A percentile compares a stretch with the other conserved stretches of the same genome.
phyloP scores from a whole-genome alignment of 2,329 filamentous ascomycete species.

The Venturia nashicola region DNA sequence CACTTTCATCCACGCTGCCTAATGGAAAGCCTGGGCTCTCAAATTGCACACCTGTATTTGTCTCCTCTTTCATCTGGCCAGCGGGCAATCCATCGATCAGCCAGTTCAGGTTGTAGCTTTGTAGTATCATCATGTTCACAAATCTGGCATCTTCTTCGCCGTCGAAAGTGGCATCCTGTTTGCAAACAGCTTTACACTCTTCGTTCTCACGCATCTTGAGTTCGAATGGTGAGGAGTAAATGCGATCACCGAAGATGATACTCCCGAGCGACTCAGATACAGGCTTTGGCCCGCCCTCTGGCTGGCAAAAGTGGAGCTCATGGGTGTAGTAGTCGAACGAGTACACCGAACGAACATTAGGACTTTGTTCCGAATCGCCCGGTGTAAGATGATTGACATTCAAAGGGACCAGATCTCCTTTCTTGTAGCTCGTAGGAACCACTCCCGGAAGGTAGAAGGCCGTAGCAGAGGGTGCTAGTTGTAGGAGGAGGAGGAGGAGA shows the following conservation, averaged over 20 bases:
- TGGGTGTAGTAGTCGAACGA: conserved; percentile 94
- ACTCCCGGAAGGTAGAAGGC: conserved; percentile 96
- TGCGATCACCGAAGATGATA: conserved; percentile 93
- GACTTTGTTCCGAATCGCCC: conserved; percentile 62
- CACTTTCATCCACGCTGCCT: conserved; percentile 34
- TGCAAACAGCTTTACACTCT: conserved; percentile 72
- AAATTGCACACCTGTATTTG: conserved; percentile 63
- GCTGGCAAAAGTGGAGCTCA: conserved; percentile 77
- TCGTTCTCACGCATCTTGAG: conserved; percentile 79
- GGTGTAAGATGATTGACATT: conserved; percentile 90
- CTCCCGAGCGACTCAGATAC: conserved; percentile 85
- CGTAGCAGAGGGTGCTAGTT: conserved; percentile 25
- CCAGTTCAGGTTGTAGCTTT: conserved; percentile 91
- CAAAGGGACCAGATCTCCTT: conserved; percentile 68
- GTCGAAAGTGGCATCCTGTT: conserved; percentile 43
- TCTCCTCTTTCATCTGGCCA: conserved; percentile 69
- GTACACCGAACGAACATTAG: conserved; percentile 79
- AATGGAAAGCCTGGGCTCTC: conserved; percentile 88
- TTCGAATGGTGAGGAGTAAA: conserved; percentile 91
- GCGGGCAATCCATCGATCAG: conserved; percentile 88
- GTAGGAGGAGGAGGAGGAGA: conserved; percentile 17
- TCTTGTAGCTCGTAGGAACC: conserved; percentile 82
- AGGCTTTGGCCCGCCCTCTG: conserved; percentile 61
- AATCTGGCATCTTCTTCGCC: conserved; percentile 54
- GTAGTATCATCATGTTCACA: conserved; percentile 67